Percentiles rank a stretch among this genome's conserved stretches.
phyloP scores from a whole-genome alignment of 108 stramenopile genomes.

The Craspedostauros australis region DNA sequence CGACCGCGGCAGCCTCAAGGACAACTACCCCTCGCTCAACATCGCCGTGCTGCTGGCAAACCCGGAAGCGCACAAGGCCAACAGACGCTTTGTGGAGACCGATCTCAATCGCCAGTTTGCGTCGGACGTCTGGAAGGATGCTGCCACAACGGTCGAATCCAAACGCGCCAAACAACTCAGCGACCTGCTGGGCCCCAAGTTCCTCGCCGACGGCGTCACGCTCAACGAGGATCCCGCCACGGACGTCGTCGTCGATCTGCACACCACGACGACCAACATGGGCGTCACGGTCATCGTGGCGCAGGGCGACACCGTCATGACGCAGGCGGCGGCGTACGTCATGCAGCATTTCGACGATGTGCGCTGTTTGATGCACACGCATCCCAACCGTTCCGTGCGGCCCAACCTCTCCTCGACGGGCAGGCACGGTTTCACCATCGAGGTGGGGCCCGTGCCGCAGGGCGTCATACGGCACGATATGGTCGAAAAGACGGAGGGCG shows the following conservation, averaged over 20 bases:
- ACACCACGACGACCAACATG: conserved; percentile 83
- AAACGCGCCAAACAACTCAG: conserved; percentile 53
- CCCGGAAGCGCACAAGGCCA: conserved; percentile 60
- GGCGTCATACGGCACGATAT: conserved; percentile 77
- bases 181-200: too few species aligned
- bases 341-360: conserved; percentile 24
- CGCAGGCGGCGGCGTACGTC: conserved; percentile 73
- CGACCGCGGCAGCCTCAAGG: not conserved
- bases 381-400: conserved; percentile 41
- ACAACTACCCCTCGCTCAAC: conserved; percentile 33
- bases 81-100: conserved; percentile 67
- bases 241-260: conserved; percentile 75
- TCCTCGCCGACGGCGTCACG: not conserved
- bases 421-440: conserved; percentile 67
- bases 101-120: conserved; percentile 84
- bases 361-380: conserved; percentile 56
- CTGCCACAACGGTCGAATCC: conserved; percentile 35
- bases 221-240: conserved; percentile 25
- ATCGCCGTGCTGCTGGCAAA: conserved; percentile 63
- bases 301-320: conserved; percentile 56
- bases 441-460: conserved; percentile 79
- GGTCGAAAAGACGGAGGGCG: conserved; percentile 63
- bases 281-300: conserved; percentile 70
- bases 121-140: conserved; percentile 20
- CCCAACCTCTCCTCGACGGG: conserved; percentile 68